Percentiles rank a stretch among this genome's conserved stretches.
Evolutionary conservation across 805 yeast genomes (phyloP).

Genomic region (Candida railenensis): DNA sequence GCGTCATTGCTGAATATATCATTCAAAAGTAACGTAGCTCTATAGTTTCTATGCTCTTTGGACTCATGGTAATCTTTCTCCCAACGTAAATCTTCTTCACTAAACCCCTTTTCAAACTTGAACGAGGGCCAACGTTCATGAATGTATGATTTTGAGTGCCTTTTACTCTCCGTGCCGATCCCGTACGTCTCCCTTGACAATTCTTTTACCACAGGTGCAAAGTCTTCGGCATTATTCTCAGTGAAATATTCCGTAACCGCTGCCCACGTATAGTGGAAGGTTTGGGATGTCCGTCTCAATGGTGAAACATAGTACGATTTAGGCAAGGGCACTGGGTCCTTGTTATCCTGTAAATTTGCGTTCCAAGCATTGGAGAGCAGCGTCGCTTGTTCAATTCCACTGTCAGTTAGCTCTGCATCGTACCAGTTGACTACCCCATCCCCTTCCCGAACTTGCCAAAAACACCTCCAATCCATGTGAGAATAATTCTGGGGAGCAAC

Average conservation of each 20-base stretch:
- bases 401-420: conserved; percentile 28
- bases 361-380: conserved; percentile 15
- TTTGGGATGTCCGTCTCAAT: conserved; percentile 27
- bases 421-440: conserved; percentile 24
- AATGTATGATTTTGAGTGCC: conserved; percentile 24
- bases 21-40: conserved; percentile 25
- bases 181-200: conserved; percentile 33
- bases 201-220: conserved; percentile 25
- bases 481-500: conserved; percentile 17
- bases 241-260: conserved; percentile 9
- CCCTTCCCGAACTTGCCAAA: conserved; percentile 22
- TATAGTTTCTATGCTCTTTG: conserved; percentile 21
- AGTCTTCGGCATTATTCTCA: conserved; percentile 9
- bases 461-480: conserved; percentile 24
- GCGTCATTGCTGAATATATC: conserved; percentile 24
- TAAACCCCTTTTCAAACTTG: conserved; percentile 24
- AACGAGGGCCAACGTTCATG: conserved; percentile 16
- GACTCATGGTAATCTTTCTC: conserved; percentile 20
- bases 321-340: conserved; percentile 22
- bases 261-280: conserved; percentile 27
- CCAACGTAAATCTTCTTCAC: conserved; percentile 26
- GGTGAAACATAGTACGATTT: conserved; percentile 29
- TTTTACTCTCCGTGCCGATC: conserved; percentile 26
- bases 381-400: conserved; percentile 19
- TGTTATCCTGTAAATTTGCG: conserved; percentile 9